A percentile compares a stretch with the other conserved stretches of the same genome.
These are phyloP conservation scores for Sherardia arvensis DNA, from an alignment of 257 asterid genomes.

Conservation along the genomic window DNA sequence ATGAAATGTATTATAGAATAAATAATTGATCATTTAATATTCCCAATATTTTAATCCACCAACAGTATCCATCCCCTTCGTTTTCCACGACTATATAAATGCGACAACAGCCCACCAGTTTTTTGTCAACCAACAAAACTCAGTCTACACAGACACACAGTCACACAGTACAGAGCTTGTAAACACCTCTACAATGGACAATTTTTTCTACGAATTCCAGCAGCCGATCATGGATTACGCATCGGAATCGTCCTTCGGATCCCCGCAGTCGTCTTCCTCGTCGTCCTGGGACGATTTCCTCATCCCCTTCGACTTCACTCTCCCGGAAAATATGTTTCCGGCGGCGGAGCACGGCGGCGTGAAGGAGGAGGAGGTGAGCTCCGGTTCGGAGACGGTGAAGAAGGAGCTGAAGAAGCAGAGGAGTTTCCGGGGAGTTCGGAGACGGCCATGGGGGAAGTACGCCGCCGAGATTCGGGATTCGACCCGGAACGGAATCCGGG, in stretches of 20 bases:
- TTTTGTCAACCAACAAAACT: background rate
- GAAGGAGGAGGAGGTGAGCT: conserved; percentile 52
- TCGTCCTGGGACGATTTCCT: conserved; percentile 33
- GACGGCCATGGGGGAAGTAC: conserved; percentile 86
- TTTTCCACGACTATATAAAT: conserved; percentile 14
- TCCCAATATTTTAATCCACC: background rate
- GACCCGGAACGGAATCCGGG: conserved; percentile 66
- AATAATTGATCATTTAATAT: too few species aligned
- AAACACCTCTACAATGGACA: background rate
- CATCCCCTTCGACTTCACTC: conserved; percentile 49
- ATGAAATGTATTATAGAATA: too few species aligned
- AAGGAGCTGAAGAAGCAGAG: conserved; percentile 15
- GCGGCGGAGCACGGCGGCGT: conserved; percentile 17
- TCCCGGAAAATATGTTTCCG: conserved; percentile 38
- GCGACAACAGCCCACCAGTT: background rate
- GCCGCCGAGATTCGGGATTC: conserved; percentile 91
- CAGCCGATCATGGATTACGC: conserved; percentile 12
- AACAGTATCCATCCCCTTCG: conserved; percentile 7
- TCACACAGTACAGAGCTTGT: background rate
- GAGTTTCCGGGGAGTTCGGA: conserved; percentile 56
- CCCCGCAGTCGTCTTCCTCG: conserved; percentile 1
- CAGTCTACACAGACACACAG: too few species aligned
- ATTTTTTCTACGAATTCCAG: conserved; percentile 21
- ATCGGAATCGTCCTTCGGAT: conserved; percentile 16
- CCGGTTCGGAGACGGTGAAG: conserved; percentile 8